Conservation (phyloP, 495 filamentous ascomycete genomes). For the Hyaloscypha hepaticicola region DNA sequence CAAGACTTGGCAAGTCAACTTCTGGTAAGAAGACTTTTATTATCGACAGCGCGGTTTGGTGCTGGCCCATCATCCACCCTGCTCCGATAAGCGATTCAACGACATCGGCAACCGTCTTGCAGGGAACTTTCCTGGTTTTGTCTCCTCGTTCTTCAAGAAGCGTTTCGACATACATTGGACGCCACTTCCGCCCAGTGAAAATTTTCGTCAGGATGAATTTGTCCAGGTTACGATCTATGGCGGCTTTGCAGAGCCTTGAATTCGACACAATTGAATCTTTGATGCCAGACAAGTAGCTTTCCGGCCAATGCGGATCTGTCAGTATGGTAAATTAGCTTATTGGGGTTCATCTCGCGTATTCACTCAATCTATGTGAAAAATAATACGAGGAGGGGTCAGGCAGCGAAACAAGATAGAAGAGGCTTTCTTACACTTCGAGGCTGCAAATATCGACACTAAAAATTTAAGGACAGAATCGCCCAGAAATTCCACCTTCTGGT, state of each 20-base stretch:
- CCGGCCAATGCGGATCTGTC: constrained; percentile 58
- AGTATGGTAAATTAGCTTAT: constrained; percentile 2
- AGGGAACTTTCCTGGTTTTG: constrained; percentile 44
- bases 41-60: constrained; percentile 57
- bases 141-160: constrained; percentile 31
- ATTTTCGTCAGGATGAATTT: constrained; percentile 65
- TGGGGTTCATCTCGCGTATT: background rate
- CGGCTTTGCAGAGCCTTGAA: constrained; percentile 59
- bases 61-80: constrained; percentile 73
- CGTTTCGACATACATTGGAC: constrained; percentile 58
- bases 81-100: constrained; percentile 80
- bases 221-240: constrained; percentile 62
- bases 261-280: constrained; percentile 76
- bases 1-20: constrained; percentile 50
- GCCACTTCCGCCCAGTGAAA: constrained; percentile 72
- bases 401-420: background rate
- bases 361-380: background rate
- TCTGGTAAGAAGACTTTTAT: constrained; percentile 64
- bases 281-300: constrained; percentile 66
- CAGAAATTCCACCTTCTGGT: constrained; percentile 84
- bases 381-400: too few relatives aligned
- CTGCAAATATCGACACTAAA: constrained; percentile 47
- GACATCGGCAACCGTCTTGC: constrained; percentile 84
- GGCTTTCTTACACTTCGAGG: constrained; percentile 12
- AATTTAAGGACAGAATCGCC: constrained; percentile 84